Evolutionary conservation across 164 flowering plant species (phyloP).

Genomic region (Chloranthus sessilifolius): DNA sequence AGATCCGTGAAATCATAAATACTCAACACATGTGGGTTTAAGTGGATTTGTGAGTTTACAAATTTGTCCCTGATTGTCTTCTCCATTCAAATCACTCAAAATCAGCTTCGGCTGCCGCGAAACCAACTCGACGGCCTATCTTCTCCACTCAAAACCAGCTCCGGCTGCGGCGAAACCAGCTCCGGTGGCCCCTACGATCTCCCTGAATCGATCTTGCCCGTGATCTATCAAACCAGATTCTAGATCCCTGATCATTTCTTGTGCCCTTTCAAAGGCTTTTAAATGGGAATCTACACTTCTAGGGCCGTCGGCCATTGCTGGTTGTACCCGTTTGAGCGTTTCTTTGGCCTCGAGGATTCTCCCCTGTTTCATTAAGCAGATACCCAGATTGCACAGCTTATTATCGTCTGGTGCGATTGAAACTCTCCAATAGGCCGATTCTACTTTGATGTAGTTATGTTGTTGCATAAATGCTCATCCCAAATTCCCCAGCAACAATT

Average conservation of each 20-base stretch:
- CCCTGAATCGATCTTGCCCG: conserved; percentile 59
- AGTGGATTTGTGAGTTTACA: no score
- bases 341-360: conserved; percentile 75
- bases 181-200: no score
- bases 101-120: no score
- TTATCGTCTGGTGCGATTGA: conserved; percentile 78
- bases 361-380: conserved; percentile 98
- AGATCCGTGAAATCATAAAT: no score
- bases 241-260: conserved; percentile 88
- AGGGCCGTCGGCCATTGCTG: conserved; percentile 75
- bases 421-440: conserved; percentile 72
- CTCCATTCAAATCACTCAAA: no score
- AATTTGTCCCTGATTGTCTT: no score
- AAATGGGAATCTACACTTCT: conserved; percentile 93
- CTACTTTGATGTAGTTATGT: conserved; percentile 81
- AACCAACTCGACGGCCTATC: no score
- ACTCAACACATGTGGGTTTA: no score
- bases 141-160: no score
- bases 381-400: conserved; percentile 99
- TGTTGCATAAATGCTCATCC: conserved; percentile 99
- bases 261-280: conserved; percentile 97
- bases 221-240: conserved; percentile 71
- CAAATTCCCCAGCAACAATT: conserved; percentile 74
- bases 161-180: no score
- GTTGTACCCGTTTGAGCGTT: conserved; percentile 69